Conservation (phyloP, 257 asterid species). For the Avicennia marina region DNA sequence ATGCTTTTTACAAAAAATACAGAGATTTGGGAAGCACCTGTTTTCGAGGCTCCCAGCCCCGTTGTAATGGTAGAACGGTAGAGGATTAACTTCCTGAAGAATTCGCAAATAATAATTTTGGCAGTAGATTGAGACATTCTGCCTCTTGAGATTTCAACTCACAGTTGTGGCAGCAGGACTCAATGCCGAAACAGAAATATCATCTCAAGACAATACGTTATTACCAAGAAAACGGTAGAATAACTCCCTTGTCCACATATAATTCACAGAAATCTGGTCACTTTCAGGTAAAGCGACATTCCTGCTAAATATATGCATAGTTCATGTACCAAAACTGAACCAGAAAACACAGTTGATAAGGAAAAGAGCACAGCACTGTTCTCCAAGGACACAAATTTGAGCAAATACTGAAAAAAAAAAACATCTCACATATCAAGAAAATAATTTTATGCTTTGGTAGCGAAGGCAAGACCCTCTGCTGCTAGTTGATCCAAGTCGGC, state of each 20-base stretch:
- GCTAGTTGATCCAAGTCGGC: slow-evolving; percentile 58
- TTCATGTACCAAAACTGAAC: not conserved
- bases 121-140: not conserved
- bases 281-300: not conserved
- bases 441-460: slow-evolving; percentile 50
- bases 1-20: no score
- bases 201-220: not conserved
- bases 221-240: not conserved
- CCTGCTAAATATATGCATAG: not conserved
- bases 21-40: no score
- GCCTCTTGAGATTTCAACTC: not conserved
- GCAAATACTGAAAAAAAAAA: not conserved
- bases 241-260: not conserved
- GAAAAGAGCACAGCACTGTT: not conserved
- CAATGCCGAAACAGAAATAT: not conserved
- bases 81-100: not conserved
- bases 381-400: not conserved
- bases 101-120: not conserved
- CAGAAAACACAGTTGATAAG: slow-evolving; percentile 1
- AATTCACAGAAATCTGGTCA: not conserved
- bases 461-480: slow-evolving; percentile 66
- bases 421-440: not conserved
- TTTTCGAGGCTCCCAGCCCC: no score
- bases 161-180: not conserved
- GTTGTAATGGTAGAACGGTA: no score